phyloP scores from a whole-genome alignment of 2,329 filamentous ascomycete genomes.

The Beauveria asiatica region DNA sequence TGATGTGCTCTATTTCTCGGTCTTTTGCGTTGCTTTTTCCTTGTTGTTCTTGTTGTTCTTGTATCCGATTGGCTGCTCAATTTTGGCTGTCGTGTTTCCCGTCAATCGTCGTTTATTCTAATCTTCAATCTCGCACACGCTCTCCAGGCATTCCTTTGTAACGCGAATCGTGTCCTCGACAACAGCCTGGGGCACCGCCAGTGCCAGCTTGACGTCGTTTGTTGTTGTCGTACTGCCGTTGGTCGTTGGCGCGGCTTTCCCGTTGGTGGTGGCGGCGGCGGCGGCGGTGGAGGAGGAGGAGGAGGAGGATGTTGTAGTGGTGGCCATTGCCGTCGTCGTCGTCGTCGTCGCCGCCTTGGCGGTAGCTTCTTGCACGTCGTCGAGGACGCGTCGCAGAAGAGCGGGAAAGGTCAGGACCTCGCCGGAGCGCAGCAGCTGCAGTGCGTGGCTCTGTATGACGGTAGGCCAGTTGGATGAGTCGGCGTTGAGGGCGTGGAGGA shows the following conservation, averaged over 20 bases:
- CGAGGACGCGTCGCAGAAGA: slow-evolving; percentile 52
- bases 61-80: too few species aligned
- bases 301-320: neutral
- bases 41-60: neutral
- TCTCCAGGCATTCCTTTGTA: slow-evolving; percentile 50
- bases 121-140: slow-evolving; percentile 33
- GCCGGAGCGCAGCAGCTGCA: slow-evolving; percentile 51
- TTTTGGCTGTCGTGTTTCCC: too few species aligned
- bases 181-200: slow-evolving; percentile 51
- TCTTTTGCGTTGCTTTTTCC: neutral
- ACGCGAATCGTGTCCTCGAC: slow-evolving; percentile 54
- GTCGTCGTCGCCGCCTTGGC: slow-evolving; percentile 14
- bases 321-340: neutral
- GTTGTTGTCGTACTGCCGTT: slow-evolving; percentile 15
- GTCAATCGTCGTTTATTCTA: slow-evolving; percentile 2
- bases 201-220: slow-evolving; percentile 23
- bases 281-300: slow-evolving; percentile 27
- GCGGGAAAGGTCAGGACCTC: slow-evolving; percentile 51
- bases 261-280: slow-evolving; percentile 19
- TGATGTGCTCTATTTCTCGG: too few species aligned
- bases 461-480: slow-evolving; percentile 56
- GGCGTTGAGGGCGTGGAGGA: slow-evolving; percentile 54
- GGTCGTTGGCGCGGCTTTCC: slow-evolving; percentile 11
- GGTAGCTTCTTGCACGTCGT: slow-evolving; percentile 49
- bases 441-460: slow-evolving; percentile 48